phyloP scores from a whole-genome alignment of 1,284 basidiomycete species.

The Ustilago shanxiensis region DNA sequence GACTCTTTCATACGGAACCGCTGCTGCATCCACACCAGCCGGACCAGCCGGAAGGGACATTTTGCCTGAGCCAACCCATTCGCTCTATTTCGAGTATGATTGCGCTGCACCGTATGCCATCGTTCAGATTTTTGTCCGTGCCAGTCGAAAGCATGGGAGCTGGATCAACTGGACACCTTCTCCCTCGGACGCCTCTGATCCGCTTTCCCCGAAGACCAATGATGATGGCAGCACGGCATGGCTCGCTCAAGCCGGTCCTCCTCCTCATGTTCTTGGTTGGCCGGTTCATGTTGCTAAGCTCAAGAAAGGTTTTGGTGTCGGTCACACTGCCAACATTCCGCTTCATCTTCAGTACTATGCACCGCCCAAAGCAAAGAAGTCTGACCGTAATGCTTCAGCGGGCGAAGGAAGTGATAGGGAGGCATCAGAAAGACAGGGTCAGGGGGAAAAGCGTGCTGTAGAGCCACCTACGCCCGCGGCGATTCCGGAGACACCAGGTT shows the following conservation, averaged over 20 bases:
- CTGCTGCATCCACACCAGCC: constrained; percentile 8
- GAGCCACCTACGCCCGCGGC: constrained; percentile 36
- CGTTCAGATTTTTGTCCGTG: constrained; percentile 63
- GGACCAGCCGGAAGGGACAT: constrained; percentile 3
- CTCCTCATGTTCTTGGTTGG: constrained; percentile 64
- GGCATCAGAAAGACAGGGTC: constrained; percentile 9
- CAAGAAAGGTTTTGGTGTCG: constrained; percentile 50
- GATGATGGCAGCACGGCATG: constrained; percentile 15
- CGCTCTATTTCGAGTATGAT: constrained; percentile 64
- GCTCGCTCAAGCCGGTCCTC: constrained; percentile 51
- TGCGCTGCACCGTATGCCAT: constrained; percentile 60
- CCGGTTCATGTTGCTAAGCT: constrained; percentile 59
- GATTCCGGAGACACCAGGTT: constrained; percentile 47
- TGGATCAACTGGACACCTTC: constrained; percentile 47
- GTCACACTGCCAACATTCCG: constrained; percentile 42
- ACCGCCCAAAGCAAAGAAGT: constrained; percentile 46
- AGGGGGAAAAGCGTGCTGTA: constrained; percentile 6
- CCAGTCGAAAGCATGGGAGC: constrained; percentile 63
- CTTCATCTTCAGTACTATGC: constrained; percentile 55
- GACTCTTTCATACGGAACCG: constrained; percentile 25
- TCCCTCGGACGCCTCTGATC: constrained; percentile 6
- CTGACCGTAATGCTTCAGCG: neutral
- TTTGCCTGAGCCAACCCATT: constrained; percentile 54
- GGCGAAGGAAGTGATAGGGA: constrained; percentile 22
- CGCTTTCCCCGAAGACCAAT: constrained; percentile 16